Evolutionary conservation across 768 basidiomycete species (phyloP).

Genomic region (Psilocybe subaeruginosa): DNA sequence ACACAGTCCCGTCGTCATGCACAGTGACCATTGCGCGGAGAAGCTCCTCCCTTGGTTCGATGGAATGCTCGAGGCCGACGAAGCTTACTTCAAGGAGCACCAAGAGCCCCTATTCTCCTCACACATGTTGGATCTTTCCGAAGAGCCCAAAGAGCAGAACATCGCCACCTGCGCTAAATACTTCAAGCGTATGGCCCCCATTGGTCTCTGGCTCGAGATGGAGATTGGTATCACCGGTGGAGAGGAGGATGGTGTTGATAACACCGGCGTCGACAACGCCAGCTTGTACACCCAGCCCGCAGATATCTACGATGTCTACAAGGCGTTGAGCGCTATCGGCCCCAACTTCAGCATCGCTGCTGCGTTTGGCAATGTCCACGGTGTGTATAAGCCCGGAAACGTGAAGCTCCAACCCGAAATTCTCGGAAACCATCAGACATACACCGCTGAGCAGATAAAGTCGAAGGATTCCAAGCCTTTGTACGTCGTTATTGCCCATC

Average conservation of each 20-base stretch:
- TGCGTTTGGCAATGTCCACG: slow-evolving; percentile 98
- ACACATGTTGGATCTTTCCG: slow-evolving; percentile 99
- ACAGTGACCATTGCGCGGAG: slow-evolving; percentile 98
- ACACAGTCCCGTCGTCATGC: slow-evolving; percentile 88
- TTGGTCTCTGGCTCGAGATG: slow-evolving; percentile 99
- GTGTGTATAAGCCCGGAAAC: slow-evolving; percentile 99
- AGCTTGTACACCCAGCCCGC: slow-evolving; percentile 97
- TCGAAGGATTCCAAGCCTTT: slow-evolving; percentile 74
- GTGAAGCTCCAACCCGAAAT: slow-evolving; percentile 92
- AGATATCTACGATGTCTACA: slow-evolving; percentile 91
- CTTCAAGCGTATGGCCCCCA: slow-evolving; percentile 91
- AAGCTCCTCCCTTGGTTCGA: slow-evolving; percentile 99
- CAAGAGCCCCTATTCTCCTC: slow-evolving; percentile 90
- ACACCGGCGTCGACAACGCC: slow-evolving; percentile 92
- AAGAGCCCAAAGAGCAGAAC: slow-evolving; percentile 91
- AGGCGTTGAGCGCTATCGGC: slow-evolving; percentile 78
- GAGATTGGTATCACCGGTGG: slow-evolving; percentile 99
- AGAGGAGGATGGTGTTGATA: slow-evolving; percentile 99
- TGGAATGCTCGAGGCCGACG: slow-evolving; percentile 96
- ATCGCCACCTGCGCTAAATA: slow-evolving; percentile 93
- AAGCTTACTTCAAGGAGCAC: slow-evolving; percentile 90
- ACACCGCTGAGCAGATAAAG: slow-evolving; percentile 69
- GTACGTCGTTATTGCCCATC: slow-evolving; percentile 44
- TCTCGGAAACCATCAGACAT: slow-evolving; percentile 87
- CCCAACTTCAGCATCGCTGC: slow-evolving; percentile 98